Conservation (phyloP, 495 filamentous ascomycete genomes). For the Gamarada debralockiae region DNA sequence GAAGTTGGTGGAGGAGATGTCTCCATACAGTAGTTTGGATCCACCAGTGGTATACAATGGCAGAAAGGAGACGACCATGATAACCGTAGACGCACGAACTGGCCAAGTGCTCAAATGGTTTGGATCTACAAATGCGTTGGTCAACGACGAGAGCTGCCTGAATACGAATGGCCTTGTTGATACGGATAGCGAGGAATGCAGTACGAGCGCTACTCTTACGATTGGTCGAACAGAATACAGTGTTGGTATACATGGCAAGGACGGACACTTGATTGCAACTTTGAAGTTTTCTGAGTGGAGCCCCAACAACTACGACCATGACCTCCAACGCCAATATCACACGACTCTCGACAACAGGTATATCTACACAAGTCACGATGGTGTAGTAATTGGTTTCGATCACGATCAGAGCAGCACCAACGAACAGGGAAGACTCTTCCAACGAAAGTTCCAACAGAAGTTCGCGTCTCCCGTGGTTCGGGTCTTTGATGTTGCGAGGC, state of each 20-base stretch:
- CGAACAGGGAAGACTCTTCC: conserved; percentile 23
- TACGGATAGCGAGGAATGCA: conserved; percentile 57
- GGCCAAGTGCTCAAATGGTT: conserved; percentile 63
- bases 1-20: conserved; percentile 71
- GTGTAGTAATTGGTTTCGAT: conserved; percentile 78
- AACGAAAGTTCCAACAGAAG: conserved; percentile 46
- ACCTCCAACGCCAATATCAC: conserved; percentile 78
- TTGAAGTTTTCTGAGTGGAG: conserved; percentile 94
- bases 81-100: conserved; percentile 81
- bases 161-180: conserved; percentile 50
- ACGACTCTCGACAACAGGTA: conserved; percentile 82
- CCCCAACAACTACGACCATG: conserved; percentile 85
- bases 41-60: conserved; percentile 81
- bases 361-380: conserved; percentile 83
- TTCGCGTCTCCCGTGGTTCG: conserved; percentile 81
- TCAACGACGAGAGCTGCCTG: conserved; percentile 52
- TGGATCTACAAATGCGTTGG: conserved; percentile 31
- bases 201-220: conserved; percentile 65
- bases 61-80: conserved; percentile 82
- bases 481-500: conserved; percentile 86
- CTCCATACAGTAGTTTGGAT: conserved; percentile 61
- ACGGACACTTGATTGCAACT: conserved; percentile 76
- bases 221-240: conserved; percentile 85
- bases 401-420: conserved; percentile 41
- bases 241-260: conserved; percentile 73